These are phyloP conservation scores for Plasmodium reichenowi DNA, from an alignment of 169 alveolate genomes.

Conservation along the genomic window DNA sequence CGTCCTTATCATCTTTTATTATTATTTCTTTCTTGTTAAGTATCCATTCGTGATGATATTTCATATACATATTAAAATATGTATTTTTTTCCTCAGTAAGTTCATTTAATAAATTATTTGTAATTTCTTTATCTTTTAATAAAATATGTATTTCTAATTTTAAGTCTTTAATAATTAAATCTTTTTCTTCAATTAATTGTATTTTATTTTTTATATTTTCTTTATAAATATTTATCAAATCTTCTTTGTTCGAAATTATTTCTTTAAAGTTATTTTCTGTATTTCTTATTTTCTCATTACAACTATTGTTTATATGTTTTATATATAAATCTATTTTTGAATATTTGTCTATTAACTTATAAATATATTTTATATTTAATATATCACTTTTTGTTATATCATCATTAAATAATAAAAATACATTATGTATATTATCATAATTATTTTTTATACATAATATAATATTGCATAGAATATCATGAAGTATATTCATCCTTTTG, in stretches of 20 bases:
- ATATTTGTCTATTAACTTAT: constrained; percentile 31
- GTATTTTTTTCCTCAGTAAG: background rate
- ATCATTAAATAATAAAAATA: constrained; percentile 19
- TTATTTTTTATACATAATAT: constrained; percentile 5
- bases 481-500: background rate
- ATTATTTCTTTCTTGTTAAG: background rate
- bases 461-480: background rate
- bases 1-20: background rate
- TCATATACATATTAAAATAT: constrained; percentile 3
- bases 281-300: constrained; percentile 4
- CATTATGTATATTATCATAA: background rate
- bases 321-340: constrained; percentile 16
- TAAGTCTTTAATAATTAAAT: constrained; percentile 2
- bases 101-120: constrained; percentile 1
- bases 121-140: constrained; percentile 8
- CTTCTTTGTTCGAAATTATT: background rate
- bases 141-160: constrained; percentile 1
- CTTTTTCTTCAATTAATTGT: background rate
- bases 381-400: background rate
- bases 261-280: background rate
- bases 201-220: background rate
- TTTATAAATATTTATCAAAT: background rate
- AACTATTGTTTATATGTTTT: background rate
- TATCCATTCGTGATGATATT: background rate
- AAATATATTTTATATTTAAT: constrained; percentile 11